Evolutionary conservation across 768 basidiomycete species (phyloP), one percentile per base, ranked within the genome.

Genomic region (Trametes punicea): DNA sequence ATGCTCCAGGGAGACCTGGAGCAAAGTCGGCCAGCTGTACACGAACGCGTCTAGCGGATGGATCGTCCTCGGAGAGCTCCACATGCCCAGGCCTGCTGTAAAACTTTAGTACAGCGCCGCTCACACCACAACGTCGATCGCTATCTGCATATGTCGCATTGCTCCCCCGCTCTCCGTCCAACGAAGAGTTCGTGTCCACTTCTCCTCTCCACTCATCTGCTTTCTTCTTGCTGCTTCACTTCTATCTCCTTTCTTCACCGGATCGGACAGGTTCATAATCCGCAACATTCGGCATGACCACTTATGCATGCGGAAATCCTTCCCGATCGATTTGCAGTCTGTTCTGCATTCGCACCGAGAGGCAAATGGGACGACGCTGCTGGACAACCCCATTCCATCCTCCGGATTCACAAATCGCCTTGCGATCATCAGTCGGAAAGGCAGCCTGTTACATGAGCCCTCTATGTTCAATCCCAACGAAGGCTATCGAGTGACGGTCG

Each of bases 201-300:
- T 45, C 57, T 25, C 30, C 23, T 20, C 20, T 38, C 51, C 45
- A 34, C 58, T 55, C 53, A 46, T 55, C 58, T n/a, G n/a, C 20
- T 15, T 26, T 33, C 45, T 42, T 41, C 38, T 29, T 36, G 23
- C 31, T 45, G 49, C 51, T 55, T 52, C 50, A 55, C 53, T 46
- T 42, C 42, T n/a, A 33, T 27, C 29, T 27, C 31, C 4, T 18
- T 11, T 55, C 45, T 29, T 42, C 49, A 47, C 27, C 52, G 53
- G 53, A 46, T 51, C 52, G 48, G 53, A 46, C 29, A 46, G 41
- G 39, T 23, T 21, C 21, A 40, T 21, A 30, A 48, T 21, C 46
- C 51, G 51, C 46, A 38, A 41, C 16, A 47, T n/a, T 31, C 10
- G 18, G 18, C 29, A 26, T 13, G 30, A n/a, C 8, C 27, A 1